Evolutionary conservation across 1,139 yeast genomes (phyloP).

Genomic region (Keqinozyma sinolaborantium): DNA sequence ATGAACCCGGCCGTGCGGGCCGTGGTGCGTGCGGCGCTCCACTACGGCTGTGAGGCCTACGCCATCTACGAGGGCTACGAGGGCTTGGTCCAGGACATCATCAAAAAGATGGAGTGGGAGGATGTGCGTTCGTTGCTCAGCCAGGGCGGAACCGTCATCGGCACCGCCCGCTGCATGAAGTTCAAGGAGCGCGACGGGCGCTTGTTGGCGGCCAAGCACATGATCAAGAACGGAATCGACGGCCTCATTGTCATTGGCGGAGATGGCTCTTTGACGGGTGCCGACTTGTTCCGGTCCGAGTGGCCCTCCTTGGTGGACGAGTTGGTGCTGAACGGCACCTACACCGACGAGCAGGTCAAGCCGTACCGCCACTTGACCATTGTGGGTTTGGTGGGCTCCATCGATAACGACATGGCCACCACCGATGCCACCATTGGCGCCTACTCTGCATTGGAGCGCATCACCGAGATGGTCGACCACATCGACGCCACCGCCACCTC

Average conservation of each 20-base stretch:
- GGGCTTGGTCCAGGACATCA: conserved; percentile 60
- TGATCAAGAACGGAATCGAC: conserved; percentile 71
- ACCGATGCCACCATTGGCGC: conserved; percentile 85
- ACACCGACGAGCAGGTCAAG: conserved; percentile 49
- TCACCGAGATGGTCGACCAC: conserved; percentile 74
- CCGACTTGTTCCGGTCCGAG: conserved; percentile 72
- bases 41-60: conserved; percentile 66
- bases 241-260: conserved; percentile 84
- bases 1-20: conserved; percentile 84
- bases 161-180: conserved; percentile 73
- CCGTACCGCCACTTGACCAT: conserved; percentile 60
- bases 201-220: conserved; percentile 60
- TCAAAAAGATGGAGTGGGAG: conserved; percentile 69
- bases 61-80: conserved; percentile 78
- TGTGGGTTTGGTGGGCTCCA: conserved; percentile 78
- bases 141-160: conserved; percentile 78
- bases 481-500: conserved; percentile 84
- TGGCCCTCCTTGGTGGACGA: conserved; percentile 75
- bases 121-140: conserved; percentile 75
- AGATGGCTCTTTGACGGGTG: conserved; percentile 83
- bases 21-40: conserved; percentile 71
- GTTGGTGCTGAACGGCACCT: conserved; percentile 45
- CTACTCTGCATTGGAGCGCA: conserved; percentile 71
- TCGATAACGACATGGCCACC: conserved; percentile 80
- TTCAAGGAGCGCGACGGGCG: conserved; percentile 70